These are phyloP conservation scores for Pseudogymnoascus sp. DNA, from an alignment of 2,329 filamentous ascomycete genomes.

Conservation along the genomic window DNA sequence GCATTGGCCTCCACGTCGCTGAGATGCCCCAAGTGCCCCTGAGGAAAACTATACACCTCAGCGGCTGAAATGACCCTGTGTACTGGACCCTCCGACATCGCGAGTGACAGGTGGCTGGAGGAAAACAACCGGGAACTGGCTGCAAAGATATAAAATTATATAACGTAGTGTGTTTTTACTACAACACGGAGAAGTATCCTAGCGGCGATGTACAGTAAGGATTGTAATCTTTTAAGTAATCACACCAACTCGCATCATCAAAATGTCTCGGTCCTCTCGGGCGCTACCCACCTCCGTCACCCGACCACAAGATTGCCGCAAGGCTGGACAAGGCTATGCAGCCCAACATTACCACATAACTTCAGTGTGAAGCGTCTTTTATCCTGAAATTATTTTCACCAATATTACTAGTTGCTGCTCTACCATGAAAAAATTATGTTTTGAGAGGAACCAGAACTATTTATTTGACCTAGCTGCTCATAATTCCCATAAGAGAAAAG, in stretches of 20 bases:
- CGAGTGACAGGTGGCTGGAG: background rate
- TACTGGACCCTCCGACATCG: conserved; percentile 11
- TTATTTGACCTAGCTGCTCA: background rate
- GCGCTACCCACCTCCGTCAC: background rate
- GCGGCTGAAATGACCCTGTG: conserved; percentile 26
- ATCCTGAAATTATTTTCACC: background rate
- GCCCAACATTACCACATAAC: no score
- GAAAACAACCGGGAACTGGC: background rate
- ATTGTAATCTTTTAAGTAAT: background rate
- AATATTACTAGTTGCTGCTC: background rate
- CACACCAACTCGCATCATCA: background rate
- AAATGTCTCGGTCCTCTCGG: conserved; percentile 1
- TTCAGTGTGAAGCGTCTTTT: no score
- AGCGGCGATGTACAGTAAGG: background rate
- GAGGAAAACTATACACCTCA: conserved; percentile 50
- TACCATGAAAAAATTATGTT: background rate
- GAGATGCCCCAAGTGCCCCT: conserved; percentile 75
- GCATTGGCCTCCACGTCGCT: conserved; percentile 58
- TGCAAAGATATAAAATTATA: background rate
- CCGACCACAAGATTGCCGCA: background rate
- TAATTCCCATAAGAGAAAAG: background rate
- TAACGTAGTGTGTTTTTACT: background rate
- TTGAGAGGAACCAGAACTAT: background rate
- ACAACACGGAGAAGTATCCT: background rate
- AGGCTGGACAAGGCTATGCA: background rate